Percentiles rank a stretch among this genome's conserved stretches.
These are phyloP conservation scores for Globisporangium rhizosaccharum DNA, from an alignment of 352 stramenopile genomes.

Conservation along the genomic window DNA sequence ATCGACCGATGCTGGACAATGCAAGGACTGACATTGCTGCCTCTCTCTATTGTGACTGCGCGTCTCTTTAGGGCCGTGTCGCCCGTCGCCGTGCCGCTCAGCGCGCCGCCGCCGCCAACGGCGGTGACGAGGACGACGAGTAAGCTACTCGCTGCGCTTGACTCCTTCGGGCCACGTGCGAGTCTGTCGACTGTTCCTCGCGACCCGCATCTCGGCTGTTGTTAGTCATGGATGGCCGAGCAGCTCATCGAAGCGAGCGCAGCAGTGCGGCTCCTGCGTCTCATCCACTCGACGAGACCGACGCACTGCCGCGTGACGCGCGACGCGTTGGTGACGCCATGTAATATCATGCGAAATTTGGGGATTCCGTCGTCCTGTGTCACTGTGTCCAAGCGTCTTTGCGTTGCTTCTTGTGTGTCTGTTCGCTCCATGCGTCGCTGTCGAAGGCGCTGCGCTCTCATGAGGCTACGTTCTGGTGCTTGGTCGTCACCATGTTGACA, in stretches of 20 bases:
- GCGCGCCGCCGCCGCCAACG: constrained; percentile 88
- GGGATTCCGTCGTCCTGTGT: constrained; percentile 39
- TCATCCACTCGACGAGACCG: background rate
- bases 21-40: background rate
- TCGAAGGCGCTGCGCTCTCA: no score
- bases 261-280: constrained; percentile 11
- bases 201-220: constrained; percentile 3
- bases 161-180: constrained; percentile 11
- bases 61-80: constrained; percentile 83
- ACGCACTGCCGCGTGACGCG: background rate
- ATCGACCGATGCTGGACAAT: background rate
- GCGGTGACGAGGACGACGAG: constrained; percentile 82
- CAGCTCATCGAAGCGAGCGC: background rate
- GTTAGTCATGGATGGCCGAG: constrained; percentile 6
- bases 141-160: constrained; percentile 35
- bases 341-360: constrained; percentile 85
- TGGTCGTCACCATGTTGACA: no score
- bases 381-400: background rate
- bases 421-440: no score
- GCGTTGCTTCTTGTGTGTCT: background rate
- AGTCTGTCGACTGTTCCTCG: constrained; percentile 11
- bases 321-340: constrained; percentile 38
- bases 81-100: constrained; percentile 92
- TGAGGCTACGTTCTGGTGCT: no score
- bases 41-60: constrained; percentile 5